phyloP scores from a whole-genome alignment of 2,329 filamentous ascomycete genomes.

The Colletotrichum tofieldiae region DNA sequence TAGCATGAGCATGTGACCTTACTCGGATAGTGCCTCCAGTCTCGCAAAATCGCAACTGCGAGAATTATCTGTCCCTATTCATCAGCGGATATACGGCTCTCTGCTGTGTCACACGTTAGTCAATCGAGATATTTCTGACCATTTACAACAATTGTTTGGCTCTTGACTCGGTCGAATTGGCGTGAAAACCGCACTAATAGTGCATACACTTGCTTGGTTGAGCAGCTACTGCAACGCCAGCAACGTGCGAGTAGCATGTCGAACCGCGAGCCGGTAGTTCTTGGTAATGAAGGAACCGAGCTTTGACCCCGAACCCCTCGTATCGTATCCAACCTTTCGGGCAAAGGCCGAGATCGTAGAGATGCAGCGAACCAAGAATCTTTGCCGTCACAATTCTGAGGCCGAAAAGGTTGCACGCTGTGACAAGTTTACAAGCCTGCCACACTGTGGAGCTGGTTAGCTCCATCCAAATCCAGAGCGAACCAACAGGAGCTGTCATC shows the following conservation, averaged over 20 bases:
- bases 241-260: neutral
- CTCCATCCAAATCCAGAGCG: slow-evolving; percentile 6
- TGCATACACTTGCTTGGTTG: neutral
- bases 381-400: slow-evolving; percentile 10
- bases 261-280: too few species aligned
- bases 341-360: neutral
- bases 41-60: slow-evolving; percentile 27
- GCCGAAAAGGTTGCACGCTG: slow-evolving; percentile 11
- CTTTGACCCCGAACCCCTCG: neutral
- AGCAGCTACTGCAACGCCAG: neutral
- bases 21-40: slow-evolving; percentile 15
- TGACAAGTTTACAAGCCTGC: neutral
- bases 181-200: neutral
- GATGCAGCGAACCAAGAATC: neutral
- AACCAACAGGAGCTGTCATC: slow-evolving; percentile 16
- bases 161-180: neutral
- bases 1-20: slow-evolving; percentile 42
- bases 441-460: slow-evolving; percentile 4
- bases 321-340: neutral
- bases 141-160: neutral
- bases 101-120: slow-evolving; percentile 28
- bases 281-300: neutral
- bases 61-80: slow-evolving; percentile 16
- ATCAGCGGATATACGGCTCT: slow-evolving; percentile 13
- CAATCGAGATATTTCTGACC: slow-evolving; percentile 39